Base-by-base conservation (phyloP, 2,329 filamentous ascomycete species). In the Chaetomiaceae sp. region DNA sequence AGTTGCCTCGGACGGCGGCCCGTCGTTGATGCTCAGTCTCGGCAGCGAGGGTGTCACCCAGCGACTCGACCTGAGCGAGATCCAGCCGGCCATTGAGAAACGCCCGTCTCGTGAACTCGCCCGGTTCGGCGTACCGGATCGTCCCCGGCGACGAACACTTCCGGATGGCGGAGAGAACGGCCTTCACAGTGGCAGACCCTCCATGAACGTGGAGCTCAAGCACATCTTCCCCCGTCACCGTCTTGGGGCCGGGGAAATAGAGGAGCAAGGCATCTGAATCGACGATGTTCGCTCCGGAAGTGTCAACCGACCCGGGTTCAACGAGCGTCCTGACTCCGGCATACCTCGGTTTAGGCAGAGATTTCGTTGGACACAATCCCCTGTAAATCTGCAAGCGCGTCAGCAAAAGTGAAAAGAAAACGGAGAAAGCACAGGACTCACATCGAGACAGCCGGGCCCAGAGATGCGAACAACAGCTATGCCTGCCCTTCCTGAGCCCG, bases 141-240 rank as follows among this genome's bases (percentile, higher is more conserved):
- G 54, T 62, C 5, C 41, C 46, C 20, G 51, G 20, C 27, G 53
- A 60, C 0, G 53, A 55, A 58, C 77, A 82, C 38, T 70, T 69
- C 0, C 87, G 78, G 50, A 99, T 87, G 4, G 90, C 89, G 20
- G 79, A 72, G 2, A 99, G 75, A 0, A 96, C 87, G 2, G 92
- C 89, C 63, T 87, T 90, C 39, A 96, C 86, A 5, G 93, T 90
- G 2, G 93, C 93, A 3, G 84, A 78, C 0, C 93, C 92, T 23
- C 93, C 93, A 63, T 99, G 93, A n/a, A 96, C 79, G 62, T 99
- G 93, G 5, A 99, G 70, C 66, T 99, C 93, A 2, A 99, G 77
- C 1, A 97, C 76, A 63, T 96, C 89, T 65, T 97, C 91, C 25
- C 93, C 93, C 0, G 93, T 99, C 8, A 89, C 89, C 0, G 90